A percentile compares a stretch with the other conserved stretches of the same genome.
Evolutionary conservation across 176 grass and related monocot species (phyloP).

Genomic region (Oryza officinalis): DNA sequence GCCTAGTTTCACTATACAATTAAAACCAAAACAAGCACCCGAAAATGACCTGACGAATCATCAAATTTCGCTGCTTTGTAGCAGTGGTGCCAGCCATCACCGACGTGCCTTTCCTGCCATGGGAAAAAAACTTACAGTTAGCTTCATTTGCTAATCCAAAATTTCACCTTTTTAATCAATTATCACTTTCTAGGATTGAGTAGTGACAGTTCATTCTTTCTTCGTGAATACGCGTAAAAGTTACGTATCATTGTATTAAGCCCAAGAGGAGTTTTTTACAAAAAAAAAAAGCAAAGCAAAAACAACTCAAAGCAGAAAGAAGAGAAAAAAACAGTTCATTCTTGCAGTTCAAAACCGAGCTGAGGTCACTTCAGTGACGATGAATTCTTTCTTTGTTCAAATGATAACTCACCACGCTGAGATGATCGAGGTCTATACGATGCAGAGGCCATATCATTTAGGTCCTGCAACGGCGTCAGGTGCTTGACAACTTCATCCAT

Average conservation of each 20-base stretch:
- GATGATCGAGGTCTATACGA: slow-evolving; percentile 56
- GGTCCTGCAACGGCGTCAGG: slow-evolving; percentile 66
- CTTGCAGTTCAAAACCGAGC: background rate
- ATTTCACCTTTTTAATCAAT: background rate
- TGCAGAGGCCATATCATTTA: slow-evolving; percentile 73
- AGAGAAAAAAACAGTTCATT: too few species aligned
- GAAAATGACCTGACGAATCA: slow-evolving; percentile 5
- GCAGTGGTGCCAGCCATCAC: slow-evolving; percentile 13
- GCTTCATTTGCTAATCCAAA: background rate
- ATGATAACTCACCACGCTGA: slow-evolving; percentile 63
- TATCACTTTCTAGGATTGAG: background rate
- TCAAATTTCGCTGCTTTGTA: background rate
- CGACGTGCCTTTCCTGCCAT: slow-evolving; percentile 53
- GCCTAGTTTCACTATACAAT: slow-evolving; percentile 38
- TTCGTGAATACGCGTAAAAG: too few species aligned
- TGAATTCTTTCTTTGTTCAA: background rate
- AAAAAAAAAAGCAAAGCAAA: too few species aligned
- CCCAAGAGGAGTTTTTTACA: too few species aligned
- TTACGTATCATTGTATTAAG: too few species aligned
- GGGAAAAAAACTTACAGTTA: slow-evolving; percentile 26
- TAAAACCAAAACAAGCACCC: slow-evolving; percentile 38
- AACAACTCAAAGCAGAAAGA: too few species aligned
- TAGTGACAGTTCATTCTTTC: too few species aligned
- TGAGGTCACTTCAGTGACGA: background rate
- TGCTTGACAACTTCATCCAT: slow-evolving; percentile 82